Conservation (phyloP, 2,329 filamentous ascomycete species). For the Gaeumannomyces tritici region DNA sequence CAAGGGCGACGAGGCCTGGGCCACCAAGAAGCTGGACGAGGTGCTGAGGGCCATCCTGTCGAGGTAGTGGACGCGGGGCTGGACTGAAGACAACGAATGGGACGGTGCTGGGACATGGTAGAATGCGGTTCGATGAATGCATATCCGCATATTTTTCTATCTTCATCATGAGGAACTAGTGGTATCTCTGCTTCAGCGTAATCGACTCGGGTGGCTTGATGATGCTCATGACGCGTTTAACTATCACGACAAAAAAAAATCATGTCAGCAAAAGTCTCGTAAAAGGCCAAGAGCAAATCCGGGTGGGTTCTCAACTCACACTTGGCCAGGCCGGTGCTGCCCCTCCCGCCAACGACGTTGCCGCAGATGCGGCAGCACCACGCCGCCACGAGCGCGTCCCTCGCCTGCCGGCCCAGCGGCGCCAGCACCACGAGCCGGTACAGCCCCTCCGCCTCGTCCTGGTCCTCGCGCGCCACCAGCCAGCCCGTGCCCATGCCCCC, state of each 20-base stretch:
- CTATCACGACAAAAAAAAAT: not conserved
- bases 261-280: too few relatives aligned
- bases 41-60: conserved; percentile 13
- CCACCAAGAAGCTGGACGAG: conserved; percentile 10
- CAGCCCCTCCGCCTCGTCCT: not conserved
- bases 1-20: conserved; percentile 6
- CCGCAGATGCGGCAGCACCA: conserved; percentile 2
- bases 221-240: not conserved
- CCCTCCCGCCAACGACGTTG: not conserved
- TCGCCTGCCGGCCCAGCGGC: not conserved
- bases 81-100: too few relatives aligned
- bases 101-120: too few relatives aligned
- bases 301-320: not conserved
- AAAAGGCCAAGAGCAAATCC: too few relatives aligned
- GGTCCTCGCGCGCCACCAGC: not conserved
- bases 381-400: not conserved
- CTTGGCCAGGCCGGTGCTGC: not conserved
- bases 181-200: not conserved
- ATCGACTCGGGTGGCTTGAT: not conserved
- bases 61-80: conserved; percentile 3
- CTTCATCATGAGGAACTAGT: too few relatives aligned
- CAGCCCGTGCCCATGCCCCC: not conserved
- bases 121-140: too few relatives aligned
- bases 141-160: too few relatives aligned
- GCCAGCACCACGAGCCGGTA: conserved; percentile 1